A percentile compares a stretch with the other conserved stretches of the same genome.
These are phyloP conservation scores for Cyclanthera cordifolia DNA, from an alignment of 306 rosid species.

Conservation along the genomic window DNA sequence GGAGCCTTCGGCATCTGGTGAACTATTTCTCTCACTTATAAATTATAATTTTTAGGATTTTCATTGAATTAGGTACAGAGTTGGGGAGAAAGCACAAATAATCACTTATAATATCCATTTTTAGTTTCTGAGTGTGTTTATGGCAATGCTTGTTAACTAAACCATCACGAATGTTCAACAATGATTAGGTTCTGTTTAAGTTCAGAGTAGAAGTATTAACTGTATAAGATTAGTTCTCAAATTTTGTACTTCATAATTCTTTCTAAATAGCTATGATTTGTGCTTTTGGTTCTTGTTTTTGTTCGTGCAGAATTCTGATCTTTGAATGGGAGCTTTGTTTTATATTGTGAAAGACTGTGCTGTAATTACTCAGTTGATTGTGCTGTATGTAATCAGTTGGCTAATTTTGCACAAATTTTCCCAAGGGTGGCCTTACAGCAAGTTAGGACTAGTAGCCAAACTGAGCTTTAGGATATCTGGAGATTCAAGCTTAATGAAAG, in stretches of 20 bases:
- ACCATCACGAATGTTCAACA: not conserved
- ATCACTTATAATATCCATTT: no score
- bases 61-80: not conserved
- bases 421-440: no score
- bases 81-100: not conserved
- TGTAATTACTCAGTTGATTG: no score
- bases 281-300: no score
- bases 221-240: not conserved
- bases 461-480: not conserved
- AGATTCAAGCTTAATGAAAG: not conserved
- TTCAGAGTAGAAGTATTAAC: not conserved
- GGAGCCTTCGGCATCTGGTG: conserved; percentile 70
- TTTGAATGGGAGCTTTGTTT: no score
- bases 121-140: not conserved
- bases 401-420: no score
- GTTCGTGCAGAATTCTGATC: no score
- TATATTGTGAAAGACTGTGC: no score
- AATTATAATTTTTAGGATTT: no score
- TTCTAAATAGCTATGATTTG: no score
- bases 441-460: not conserved
- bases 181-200: not conserved
- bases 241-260: not conserved
- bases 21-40: not conserved
- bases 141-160: not conserved
- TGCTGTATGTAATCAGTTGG: no score